phyloP scores from a whole-genome alignment of 2,329 filamentous ascomycete species.

The Lasiodiplodia citricola region DNA sequence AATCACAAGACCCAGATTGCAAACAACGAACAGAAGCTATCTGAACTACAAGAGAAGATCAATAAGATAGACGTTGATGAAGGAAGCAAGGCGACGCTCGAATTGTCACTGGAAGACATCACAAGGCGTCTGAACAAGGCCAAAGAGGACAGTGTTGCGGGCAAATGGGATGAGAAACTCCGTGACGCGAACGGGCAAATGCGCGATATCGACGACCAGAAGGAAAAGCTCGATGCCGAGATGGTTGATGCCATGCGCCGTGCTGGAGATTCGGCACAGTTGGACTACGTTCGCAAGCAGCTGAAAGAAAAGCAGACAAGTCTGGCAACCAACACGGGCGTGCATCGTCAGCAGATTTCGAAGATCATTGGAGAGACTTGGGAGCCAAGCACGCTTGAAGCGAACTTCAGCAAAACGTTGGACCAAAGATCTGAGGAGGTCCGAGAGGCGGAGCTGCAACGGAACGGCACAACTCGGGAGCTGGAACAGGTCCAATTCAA shows the following conservation, averaged over 20 bases:
- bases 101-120: constrained; percentile 74
- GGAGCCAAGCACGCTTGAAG: constrained; percentile 72
- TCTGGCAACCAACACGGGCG: constrained; percentile 76
- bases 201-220: constrained; percentile 72
- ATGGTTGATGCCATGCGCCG: constrained; percentile 81
- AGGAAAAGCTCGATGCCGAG: constrained; percentile 75
- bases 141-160: constrained; percentile 66
- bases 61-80: constrained; percentile 83
- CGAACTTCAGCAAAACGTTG: constrained; percentile 69
- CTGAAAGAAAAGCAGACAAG: constrained; percentile 73
- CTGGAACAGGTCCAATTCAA: constrained; percentile 78
- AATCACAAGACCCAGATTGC: constrained; percentile 74
- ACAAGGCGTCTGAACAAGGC: constrained; percentile 66
- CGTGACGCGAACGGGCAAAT: constrained; percentile 69
- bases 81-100: constrained; percentile 77
- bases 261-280: constrained; percentile 80
- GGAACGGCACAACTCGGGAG: constrained; percentile 73
- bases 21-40: constrained; percentile 73
- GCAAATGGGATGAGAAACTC: constrained; percentile 74
- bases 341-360: constrained; percentile 74
- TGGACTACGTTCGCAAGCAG: constrained; percentile 84
- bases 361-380: constrained; percentile 69
- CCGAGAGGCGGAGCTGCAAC: constrained; percentile 69
- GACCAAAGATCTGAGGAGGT: constrained; percentile 63
- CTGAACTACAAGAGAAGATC: constrained; percentile 69